Evolutionary conservation across 2,329 filamentous ascomycete species (phyloP), one percentile per base, ranked within the genome.

Genomic region (Verticillium isaacii): DNA sequence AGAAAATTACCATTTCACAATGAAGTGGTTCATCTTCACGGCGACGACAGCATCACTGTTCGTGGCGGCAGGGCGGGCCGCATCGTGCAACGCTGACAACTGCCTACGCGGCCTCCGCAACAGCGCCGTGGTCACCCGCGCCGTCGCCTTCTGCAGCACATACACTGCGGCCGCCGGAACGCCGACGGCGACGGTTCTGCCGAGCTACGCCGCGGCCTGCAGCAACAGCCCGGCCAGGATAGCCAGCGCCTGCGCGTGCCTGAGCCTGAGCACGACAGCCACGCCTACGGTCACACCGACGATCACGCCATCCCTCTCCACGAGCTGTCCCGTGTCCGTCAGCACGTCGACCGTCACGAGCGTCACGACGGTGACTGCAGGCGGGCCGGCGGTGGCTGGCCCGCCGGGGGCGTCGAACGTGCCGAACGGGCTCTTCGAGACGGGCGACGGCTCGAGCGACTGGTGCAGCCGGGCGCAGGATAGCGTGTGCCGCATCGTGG

Each of bases 51-150:
- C 45, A 4, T 50, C 45, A 9, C 45, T 50, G 45, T 14, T 36
- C 14, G 34, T 50, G 45, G 9, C 19, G 11, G 5, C n/a, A n/a
- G 11, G 19, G 25, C 39, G 14, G n/a, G 45, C n/a, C 5, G 45
- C 19, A 11, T 23, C 45, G 19, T 64, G 62, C 58, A 62, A 58
- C 45, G 60, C 62, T 19, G 62, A 64, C 58, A 62, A 64, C 62
- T 64, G 62, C 54, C 60, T 64, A 9, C 62, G 62, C 55, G 60
- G 56, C 54, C 57, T 64, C 36, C 60, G 60, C 41, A 61, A 58
- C 50, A 61, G 14, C 25, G 25, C 19, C 60, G 37, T 61, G 55
- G 11, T 58, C n/a, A 25, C 57, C 5, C 34, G 14, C 36, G 57
- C 57, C 17, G 32, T 19, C 23, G 41, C 29, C 29, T 58, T 58